These are phyloP conservation scores for Lanmaoa rubissima DNA, from an alignment of 768 basidiomycete species.

Conservation along the genomic window DNA sequence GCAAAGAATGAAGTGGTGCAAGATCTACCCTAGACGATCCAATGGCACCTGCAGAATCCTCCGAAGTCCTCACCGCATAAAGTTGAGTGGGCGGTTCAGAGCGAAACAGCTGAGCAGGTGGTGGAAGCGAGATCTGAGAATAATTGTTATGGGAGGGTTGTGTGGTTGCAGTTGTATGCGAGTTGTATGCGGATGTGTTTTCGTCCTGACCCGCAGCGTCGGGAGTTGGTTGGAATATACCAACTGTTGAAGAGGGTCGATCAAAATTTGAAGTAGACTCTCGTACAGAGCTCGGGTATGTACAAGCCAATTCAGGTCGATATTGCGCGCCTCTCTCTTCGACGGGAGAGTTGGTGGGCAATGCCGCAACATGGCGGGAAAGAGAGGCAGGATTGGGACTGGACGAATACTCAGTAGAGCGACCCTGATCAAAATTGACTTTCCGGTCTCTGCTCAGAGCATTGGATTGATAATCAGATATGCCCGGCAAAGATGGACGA, in stretches of 20 bases:
- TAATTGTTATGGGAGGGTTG: conserved; percentile 12
- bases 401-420: conserved; percentile 11
- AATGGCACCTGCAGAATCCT: conserved; percentile 16
- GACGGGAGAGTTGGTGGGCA: conserved; percentile 1
- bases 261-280: conserved; percentile 17
- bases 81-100: conserved; percentile 29
- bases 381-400: not conserved
- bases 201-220: conserved; percentile 7
- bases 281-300: conserved; percentile 18
- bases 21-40: conserved; percentile 41
- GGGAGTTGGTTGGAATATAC: conserved; percentile 10
- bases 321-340: conserved; percentile 13
- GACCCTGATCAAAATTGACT: conserved; percentile 13
- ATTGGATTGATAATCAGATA: conserved; percentile 10
- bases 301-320: conserved; percentile 16
- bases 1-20: conserved; percentile 56
- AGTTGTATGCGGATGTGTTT: conserved; percentile 6
- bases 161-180: conserved; percentile 2
- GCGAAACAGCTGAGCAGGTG: conserved; percentile 30
- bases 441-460: conserved; percentile 13
- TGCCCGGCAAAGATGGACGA: conserved; percentile 29
- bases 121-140: conserved; percentile 32
- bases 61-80: conserved; percentile 28
- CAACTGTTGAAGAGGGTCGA: conserved; percentile 20
- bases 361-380: conserved; percentile 2